Evolutionary conservation across 495 filamentous ascomycete species (phyloP).

Genomic region (Platismatia glauca): DNA sequence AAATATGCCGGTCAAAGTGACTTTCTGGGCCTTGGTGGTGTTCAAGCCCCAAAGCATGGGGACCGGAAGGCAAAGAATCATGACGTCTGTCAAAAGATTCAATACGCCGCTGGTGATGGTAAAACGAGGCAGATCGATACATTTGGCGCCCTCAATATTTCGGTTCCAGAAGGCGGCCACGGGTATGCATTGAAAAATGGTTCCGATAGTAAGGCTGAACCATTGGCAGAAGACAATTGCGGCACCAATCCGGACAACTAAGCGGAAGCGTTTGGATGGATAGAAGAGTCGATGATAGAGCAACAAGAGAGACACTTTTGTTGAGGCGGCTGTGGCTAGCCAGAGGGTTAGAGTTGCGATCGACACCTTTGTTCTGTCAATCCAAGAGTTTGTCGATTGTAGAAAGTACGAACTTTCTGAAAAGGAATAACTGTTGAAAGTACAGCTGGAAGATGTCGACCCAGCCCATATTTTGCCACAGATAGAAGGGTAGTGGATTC

Average conservation of each 20-base stretch:
- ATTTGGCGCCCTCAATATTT: background rate
- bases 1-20: conserved; percentile 12
- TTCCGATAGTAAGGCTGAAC: background rate
- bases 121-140: conserved; percentile 6
- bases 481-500: background rate
- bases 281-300: background rate
- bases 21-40: conserved; percentile 26
- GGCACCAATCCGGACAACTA: background rate
- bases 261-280: background rate
- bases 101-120: conserved; percentile 13
- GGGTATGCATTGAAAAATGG: background rate
- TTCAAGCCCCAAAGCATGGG: conserved; percentile 30
- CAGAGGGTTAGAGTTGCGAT: background rate
- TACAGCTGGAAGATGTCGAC: background rate
- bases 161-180: background rate
- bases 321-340: background rate
- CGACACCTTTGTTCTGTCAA: background rate
- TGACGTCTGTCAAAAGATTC: conserved; percentile 29
- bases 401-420: background rate
- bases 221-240: background rate
- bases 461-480: background rate
- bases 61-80: conserved; percentile 30
- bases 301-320: background rate
- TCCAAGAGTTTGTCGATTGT: background rate
- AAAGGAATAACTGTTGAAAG: background rate